Percentiles rank a stretch among this genome's conserved stretches.
phyloP scores from a whole-genome alignment of 345 rosid genomes.

The Ailanthus altissimus region DNA sequence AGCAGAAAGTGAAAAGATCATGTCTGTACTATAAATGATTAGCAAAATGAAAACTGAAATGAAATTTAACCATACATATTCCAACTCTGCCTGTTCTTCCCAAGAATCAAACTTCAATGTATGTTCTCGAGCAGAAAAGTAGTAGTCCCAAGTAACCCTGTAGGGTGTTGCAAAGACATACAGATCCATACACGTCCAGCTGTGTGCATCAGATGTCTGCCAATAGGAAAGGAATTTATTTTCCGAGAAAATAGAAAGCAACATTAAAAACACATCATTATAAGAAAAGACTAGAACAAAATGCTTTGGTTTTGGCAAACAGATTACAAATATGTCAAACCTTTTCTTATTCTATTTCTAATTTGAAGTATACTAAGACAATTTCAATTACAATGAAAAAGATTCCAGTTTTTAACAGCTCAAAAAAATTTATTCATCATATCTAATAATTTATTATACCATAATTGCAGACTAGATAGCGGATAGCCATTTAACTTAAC shows the following conservation, averaged over 20 bases:
- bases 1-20: slow-evolving; percentile 21
- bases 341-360: background rate
- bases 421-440: background rate
- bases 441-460: too few relatives aligned
- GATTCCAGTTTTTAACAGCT: background rate
- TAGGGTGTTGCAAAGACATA: slow-evolving; percentile 98
- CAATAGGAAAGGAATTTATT: background rate
- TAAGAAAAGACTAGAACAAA: background rate
- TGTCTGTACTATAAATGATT: slow-evolving; percentile 4
- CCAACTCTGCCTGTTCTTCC: slow-evolving; percentile 90
- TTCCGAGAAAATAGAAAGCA: background rate
- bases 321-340: background rate
- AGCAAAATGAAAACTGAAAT: slow-evolving; percentile 10
- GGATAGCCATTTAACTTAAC: background rate
- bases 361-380: background rate
- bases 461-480: background rate
- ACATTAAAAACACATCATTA: background rate
- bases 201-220: slow-evolving; percentile 84
- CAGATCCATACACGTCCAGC: slow-evolving; percentile 97
- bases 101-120: slow-evolving; percentile 78
- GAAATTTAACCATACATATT: slow-evolving; percentile 59
- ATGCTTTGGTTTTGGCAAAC: background rate
- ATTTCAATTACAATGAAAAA: background rate
- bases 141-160: slow-evolving; percentile 95
- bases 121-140: slow-evolving; percentile 79